Evolutionary conservation across 768 basidiomycete species (phyloP), one percentile per base, ranked within the genome.

Genomic region (Suillus tomentosus): DNA sequence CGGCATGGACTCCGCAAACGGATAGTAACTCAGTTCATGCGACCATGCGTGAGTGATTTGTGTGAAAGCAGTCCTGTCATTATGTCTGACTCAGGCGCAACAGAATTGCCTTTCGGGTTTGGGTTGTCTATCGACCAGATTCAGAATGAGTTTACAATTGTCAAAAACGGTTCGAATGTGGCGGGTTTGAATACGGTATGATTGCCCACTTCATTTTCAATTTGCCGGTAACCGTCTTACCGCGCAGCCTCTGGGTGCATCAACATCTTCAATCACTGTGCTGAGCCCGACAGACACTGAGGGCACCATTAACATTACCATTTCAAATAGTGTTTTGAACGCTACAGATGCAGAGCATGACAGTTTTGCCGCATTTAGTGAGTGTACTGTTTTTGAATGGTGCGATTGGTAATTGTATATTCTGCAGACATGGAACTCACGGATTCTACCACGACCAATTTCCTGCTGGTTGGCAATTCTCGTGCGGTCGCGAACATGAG

Each of bases 21-120:
- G 78, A 82, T 63, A 88, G 87, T 68, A 79, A 83, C 64, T 80
- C 83, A n/a, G 83, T 91, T 19, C 78, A 82, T 31, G 90, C 89
- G 11, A 74, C 73, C 27, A 79, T 91, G 66, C 72, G 87, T 88
- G 73, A 62, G 81, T 72, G 34, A 27, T 57, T 56, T 17, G 9
- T 3, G 9, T 57, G 8, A 56, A 56, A 56, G 37, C 8, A 5
- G n/a, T 57, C 4, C 27, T 11, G 37, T 17, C 13, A 15, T 60
- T 56, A 36, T n/a, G n/a, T 37, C 40, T 22, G 55, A 63, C 64
- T 40, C 50, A 3, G 61, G 55, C 58, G n/a, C 57, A 62, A 51
- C 64, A 89, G 88, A 82, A 66, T 75, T 92, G 43, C 90, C 90
- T 39, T 92, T 92, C 65, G 90, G 90, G 11, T 92, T 92, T 73